Base-by-base conservation (phyloP, 2,329 filamentous ascomycete species). In the Botrytis fabae region DNA sequence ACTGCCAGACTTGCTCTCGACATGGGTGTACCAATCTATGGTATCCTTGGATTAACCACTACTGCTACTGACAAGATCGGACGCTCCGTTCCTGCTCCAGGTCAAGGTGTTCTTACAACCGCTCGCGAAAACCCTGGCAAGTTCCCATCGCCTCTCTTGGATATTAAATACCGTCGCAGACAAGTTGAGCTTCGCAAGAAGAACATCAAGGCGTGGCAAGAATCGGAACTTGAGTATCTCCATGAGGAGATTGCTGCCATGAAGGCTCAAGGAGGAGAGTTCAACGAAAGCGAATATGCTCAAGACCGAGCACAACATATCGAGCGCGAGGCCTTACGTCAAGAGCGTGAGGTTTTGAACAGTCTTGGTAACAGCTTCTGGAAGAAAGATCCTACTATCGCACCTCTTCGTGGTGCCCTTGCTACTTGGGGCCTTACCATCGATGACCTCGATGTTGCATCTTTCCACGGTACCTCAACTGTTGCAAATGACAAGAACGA, bases 401-500 rank as follows among this genome's bases (percentile, higher is more conserved):
- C 96, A 80, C 96, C 97, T 81, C 90, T 99, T 61, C 95, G 96
- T 82, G 96, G 96, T 84, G 94, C 96, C 73, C 89, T 99, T 76
- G 97, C 96, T 68, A 98, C 95, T 18, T 99, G 96, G 96, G 96
- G 95, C 81, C 91, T 99, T 72, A 98, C 96, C 20, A 93, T 99
- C 77, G 96, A 99, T 80, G 96, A 99, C 80, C 90, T 99, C 51
- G 92, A 88, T 78, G 94, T 99, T 76, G 95, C 96, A 25, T 98
- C 96, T 22, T 98, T 98, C 93, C 96, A 99, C 86, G 96, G 96
- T 80, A 99, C 96, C 59, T 98, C 96, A 1, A 99, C 96, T 77
- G 94, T 97, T 81, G 96, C 96, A 78, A 99, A 99, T 83, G 96
- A 99, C 87, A 98, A 98, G 91, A 99, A 99, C 84, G 96, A 99